Evolutionary conservation across 176 grass and related monocot species (phyloP).

Genomic region (Hordeum marinum): DNA sequence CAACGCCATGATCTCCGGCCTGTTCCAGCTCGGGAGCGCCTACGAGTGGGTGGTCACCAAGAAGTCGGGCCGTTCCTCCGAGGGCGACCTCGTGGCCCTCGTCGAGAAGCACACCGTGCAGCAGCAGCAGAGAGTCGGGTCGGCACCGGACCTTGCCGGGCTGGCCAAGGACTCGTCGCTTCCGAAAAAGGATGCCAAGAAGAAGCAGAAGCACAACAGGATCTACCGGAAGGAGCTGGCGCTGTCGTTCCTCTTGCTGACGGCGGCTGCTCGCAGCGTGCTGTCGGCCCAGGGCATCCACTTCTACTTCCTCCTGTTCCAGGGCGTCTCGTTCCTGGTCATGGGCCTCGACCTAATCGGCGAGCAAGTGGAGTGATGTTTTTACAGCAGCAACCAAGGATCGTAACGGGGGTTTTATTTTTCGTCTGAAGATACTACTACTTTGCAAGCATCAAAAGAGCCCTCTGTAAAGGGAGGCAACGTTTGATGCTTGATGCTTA

Average conservation of each 20-base stretch:
- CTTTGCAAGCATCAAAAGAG: conserved; percentile 34
- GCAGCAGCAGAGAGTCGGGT: conserved; percentile 38
- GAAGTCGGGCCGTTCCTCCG: conserved; percentile 73
- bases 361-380: conserved; percentile 59
- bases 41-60: conserved; percentile 96
- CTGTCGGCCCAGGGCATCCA: conserved; percentile 76
- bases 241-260: conserved; percentile 65
- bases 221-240: conserved; percentile 80
- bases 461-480: conserved; percentile 40
- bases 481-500: conserved; percentile 14
- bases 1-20: conserved; percentile 84
- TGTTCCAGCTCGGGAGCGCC: conserved; percentile 79
- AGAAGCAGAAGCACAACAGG: conserved; percentile 58
- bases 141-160: conserved; percentile 33
- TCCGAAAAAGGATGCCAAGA: conserved; percentile 53
- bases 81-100: conserved; percentile 46
- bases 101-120: conserved; percentile 41
- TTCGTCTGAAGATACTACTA: conserved; percentile 27
- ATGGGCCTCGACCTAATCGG: conserved; percentile 79
- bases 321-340: conserved; percentile 67
- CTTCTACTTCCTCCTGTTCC: conserved; percentile 82
- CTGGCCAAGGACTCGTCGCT: conserved; percentile 38
- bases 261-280: conserved; percentile 62
- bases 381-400: background rate
- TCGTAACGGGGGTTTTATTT: conserved; percentile 6